Conservation (phyloP, 345 rosid species). For the thale cress (Arabidopsis thaliana) region DNA sequence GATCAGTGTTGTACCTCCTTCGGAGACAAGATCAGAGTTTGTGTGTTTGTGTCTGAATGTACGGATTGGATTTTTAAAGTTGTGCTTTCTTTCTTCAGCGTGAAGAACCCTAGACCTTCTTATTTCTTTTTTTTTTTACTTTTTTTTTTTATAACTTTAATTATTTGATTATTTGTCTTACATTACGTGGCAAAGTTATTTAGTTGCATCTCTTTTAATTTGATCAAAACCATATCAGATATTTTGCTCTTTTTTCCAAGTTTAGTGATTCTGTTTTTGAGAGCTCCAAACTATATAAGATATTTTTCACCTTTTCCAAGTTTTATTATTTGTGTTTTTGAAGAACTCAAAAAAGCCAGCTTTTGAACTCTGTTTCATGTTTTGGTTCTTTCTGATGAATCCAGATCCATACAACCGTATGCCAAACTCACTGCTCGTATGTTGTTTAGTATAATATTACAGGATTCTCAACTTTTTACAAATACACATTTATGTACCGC, state of each 20-base stretch:
- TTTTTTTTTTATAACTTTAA: not conserved
- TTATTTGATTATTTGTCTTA: not conserved
- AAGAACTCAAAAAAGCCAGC: too few relatives aligned
- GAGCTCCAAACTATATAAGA: not conserved
- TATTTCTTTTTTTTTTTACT: not conserved
- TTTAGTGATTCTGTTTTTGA: not conserved
- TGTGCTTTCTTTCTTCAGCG: constrained; percentile 13
- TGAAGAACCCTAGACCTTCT: constrained; percentile 33
- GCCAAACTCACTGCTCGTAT: not conserved
- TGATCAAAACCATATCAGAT: not conserved
- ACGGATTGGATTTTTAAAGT: not conserved
- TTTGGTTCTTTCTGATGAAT: not conserved
- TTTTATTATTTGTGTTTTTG: too few relatives aligned
- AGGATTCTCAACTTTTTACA: constrained; percentile 26
- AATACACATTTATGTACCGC: not conserved
- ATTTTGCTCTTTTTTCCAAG: not conserved
- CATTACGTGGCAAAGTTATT: constrained; percentile 11
- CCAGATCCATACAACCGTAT: not conserved
- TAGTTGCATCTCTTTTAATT: not conserved
- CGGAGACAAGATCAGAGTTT: constrained; percentile 2
- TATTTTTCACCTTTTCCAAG: too few relatives aligned
- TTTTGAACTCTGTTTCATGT: not conserved
- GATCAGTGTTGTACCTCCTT: constrained; percentile 19
- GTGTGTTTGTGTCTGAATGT: not conserved
- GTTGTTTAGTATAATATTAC: not conserved